phyloP scores from a whole-genome alignment of 345 rosid species.

The Excoecaria cochinchinensis region DNA sequence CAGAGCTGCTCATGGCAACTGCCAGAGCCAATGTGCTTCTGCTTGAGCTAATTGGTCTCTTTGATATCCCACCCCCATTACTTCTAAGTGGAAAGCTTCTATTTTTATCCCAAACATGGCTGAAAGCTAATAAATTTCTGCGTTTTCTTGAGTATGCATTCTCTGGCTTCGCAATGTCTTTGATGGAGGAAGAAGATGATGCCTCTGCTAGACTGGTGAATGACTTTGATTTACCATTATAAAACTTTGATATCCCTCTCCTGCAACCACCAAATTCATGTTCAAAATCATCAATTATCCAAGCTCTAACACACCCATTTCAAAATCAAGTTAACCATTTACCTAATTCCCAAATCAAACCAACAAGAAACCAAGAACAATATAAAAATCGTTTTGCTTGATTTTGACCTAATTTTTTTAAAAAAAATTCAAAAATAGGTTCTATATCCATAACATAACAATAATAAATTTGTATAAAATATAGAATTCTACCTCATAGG shows the following conservation, averaged over 20 bases:
- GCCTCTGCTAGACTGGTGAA: constrained; percentile 58
- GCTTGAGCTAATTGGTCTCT: constrained; percentile 58
- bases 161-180: constrained; percentile 75
- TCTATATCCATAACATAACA: too few species aligned
- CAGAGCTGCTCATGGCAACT: constrained; percentile 59
- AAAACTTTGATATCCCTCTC: constrained; percentile 78
- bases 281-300: too few species aligned
- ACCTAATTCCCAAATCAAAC: neutral
- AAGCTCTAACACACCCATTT: too few species aligned
- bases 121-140: constrained; percentile 56
- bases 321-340: neutral
- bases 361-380: neutral
- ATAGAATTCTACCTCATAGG: constrained; percentile 22
- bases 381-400: too few species aligned
- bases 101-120: constrained; percentile 62
- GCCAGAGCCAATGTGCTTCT: constrained; percentile 70
- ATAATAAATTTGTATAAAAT: too few species aligned
- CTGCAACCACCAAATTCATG: constrained; percentile 34
- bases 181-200: constrained; percentile 45
- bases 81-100: constrained; percentile 27
- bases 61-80: constrained; percentile 53
- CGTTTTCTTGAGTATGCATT: constrained; percentile 55
- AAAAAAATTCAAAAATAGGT: too few species aligned
- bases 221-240: constrained; percentile 80
- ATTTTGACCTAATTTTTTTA: too few species aligned